Percentiles rank a stretch among this genome's conserved stretches.
These are phyloP conservation scores for Rhynchospora pubera DNA, from an alignment of 176 grass and related monocot species.

Conservation along the genomic window DNA sequence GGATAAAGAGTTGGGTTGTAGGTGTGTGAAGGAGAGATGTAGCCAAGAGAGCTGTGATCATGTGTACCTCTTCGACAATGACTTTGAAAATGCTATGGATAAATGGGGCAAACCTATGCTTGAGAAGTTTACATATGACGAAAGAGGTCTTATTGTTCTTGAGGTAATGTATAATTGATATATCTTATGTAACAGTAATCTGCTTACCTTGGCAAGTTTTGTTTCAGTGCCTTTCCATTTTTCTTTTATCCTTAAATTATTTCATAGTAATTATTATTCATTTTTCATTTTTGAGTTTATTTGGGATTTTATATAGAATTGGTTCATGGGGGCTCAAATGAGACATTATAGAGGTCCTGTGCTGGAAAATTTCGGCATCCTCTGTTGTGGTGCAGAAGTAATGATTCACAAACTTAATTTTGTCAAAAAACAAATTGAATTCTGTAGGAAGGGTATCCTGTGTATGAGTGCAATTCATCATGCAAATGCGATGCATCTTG, in stretches of 20 bases:
- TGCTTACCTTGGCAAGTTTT: neutral
- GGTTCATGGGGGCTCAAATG: neutral
- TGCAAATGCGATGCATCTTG: constrained; percentile 67
- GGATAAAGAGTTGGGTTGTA: constrained; percentile 49
- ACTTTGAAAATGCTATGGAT: constrained; percentile 54
- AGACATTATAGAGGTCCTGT: neutral
- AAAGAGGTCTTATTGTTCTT: constrained; percentile 55
- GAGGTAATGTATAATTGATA: constrained; percentile 38
- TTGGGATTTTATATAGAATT: neutral
- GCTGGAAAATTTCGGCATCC: neutral
- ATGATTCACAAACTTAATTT: constrained; percentile 2
- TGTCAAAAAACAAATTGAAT: constrained; percentile 7
- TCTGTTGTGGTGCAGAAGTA: neutral
- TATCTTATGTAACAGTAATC: neutral
- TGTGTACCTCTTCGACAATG: constrained; percentile 53
- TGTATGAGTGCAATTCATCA: constrained; percentile 83
- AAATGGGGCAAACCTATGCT: constrained; percentile 44
- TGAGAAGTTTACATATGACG: constrained; percentile 76
- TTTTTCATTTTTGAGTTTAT: neutral
- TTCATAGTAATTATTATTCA: neutral
- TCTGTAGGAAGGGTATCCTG: constrained; percentile 67
- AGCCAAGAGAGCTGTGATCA: constrained; percentile 65
- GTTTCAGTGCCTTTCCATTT: neutral
- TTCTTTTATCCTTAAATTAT: neutral
- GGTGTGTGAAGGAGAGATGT: constrained; percentile 41